A percentile compares a stretch with the other conserved stretches of the same genome.
Conservation (phyloP, 1,284 basidiomycete genomes). For the Rhodotorula sp. region DNA sequence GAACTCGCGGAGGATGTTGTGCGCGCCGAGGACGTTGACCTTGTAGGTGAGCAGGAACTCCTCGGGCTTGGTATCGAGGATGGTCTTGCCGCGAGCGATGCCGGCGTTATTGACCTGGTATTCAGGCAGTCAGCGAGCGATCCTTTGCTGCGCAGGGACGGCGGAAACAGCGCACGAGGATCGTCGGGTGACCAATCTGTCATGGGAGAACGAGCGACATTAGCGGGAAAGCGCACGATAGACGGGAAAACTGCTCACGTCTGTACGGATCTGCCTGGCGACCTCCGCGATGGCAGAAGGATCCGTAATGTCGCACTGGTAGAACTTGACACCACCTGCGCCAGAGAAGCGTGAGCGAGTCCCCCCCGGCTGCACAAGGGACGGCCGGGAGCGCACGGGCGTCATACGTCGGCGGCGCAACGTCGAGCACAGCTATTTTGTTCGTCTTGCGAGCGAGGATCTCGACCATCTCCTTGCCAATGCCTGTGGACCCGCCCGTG, state of each 20-base stretch:
- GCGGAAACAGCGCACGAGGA: constrained; percentile 10
- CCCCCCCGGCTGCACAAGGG: too few relatives aligned
- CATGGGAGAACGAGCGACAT: not conserved
- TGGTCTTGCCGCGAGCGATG: constrained; percentile 41
- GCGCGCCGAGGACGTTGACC: constrained; percentile 39
- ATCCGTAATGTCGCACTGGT: constrained; percentile 34
- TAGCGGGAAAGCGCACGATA: not conserved
- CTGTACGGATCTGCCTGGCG: constrained; percentile 24
- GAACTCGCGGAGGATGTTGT: constrained; percentile 42
- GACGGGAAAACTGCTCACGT: constrained; percentile 1
- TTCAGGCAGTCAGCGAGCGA: not conserved
- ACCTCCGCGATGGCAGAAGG: constrained; percentile 24
- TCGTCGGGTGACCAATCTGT: constrained; percentile 31
- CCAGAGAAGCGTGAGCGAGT: not conserved
- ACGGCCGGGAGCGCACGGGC: constrained; percentile 8
- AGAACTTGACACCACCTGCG: constrained; percentile 25
- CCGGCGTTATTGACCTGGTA: constrained; percentile 43
- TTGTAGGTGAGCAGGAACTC: constrained; percentile 38
- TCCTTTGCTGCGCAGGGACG: not conserved
- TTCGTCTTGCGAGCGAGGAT: constrained; percentile 29
- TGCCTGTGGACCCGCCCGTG: constrained; percentile 42
- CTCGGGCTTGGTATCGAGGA: constrained; percentile 36
- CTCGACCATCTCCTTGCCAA: constrained; percentile 43
- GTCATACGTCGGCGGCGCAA: constrained; percentile 34
- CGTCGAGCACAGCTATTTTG: constrained; percentile 42